These are phyloP conservation scores for Stemphylium beticola DNA, from an alignment of 2,329 filamentous ascomycete species.

Conservation along the genomic window DNA sequence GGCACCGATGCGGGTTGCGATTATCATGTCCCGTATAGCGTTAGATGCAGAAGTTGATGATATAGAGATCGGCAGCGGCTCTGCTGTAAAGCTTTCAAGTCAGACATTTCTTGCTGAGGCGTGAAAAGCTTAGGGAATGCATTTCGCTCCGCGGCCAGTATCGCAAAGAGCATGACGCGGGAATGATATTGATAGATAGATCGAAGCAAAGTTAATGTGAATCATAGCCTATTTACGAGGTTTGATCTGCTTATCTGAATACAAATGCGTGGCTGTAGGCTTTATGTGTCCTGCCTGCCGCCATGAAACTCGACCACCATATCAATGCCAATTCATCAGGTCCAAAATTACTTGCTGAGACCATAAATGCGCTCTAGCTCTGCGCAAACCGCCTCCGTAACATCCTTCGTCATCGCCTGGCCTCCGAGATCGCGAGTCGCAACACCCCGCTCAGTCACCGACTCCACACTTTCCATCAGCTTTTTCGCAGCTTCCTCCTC, in stretches of 20 bases:
- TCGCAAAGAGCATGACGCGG: no score
- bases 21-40: neutral
- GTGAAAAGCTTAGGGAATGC: no score
- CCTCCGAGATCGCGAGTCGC: conserved; percentile 63
- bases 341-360: neutral
- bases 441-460: conserved; percentile 60
- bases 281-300: no score
- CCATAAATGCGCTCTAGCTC: conserved; percentile 41
- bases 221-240: no score
- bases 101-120: neutral
- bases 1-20: neutral
- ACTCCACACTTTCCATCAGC: conserved; percentile 61
- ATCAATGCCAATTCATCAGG: neutral
- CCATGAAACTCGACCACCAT: neutral
- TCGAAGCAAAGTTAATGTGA: no score
- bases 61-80: neutral
- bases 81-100: neutral
- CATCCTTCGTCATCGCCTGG: conserved; percentile 49
- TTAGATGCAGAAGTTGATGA: neutral
- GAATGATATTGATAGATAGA: no score
- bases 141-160: no score
- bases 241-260: no score
- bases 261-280: no score
- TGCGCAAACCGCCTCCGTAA: conserved; percentile 51
- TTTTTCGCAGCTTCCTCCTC: conserved; percentile 58